Conservation (phyloP, 371 early-diverging fungal species). For the Rhizopus delemar region DNA sequence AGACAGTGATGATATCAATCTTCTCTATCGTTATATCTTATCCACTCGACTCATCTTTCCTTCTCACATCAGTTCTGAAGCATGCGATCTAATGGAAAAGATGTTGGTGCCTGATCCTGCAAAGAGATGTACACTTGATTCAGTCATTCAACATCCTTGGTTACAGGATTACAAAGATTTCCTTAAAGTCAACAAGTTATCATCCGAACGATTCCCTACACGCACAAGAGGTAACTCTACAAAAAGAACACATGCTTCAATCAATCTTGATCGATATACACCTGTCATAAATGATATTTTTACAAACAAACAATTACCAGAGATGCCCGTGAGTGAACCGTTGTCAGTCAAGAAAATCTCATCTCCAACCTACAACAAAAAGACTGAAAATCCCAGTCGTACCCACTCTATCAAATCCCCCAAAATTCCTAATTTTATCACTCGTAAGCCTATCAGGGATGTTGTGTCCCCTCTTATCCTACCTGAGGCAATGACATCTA, state of each 20-base stretch:
- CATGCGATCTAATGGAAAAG: slow-evolving; percentile 60
- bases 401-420: slow-evolving; percentile 4
- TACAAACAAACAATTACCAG: neutral
- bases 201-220: too few species aligned
- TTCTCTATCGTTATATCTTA: slow-evolving; percentile 66
- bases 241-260: neutral
- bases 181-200: slow-evolving; percentile 22
- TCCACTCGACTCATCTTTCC: slow-evolving; percentile 62
- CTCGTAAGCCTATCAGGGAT: slow-evolving; percentile 19
- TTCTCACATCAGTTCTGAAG: slow-evolving; percentile 48
- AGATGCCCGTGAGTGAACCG: too few species aligned
- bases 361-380: slow-evolving; percentile 14
- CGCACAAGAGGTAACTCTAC: too few species aligned
- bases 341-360: too few species aligned
- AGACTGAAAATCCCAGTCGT: slow-evolving; percentile 25
- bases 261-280: neutral
- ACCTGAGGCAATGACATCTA: neutral
- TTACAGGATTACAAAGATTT: slow-evolving; percentile 59
- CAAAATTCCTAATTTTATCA: slow-evolving; percentile 18
- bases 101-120: slow-evolving; percentile 66
- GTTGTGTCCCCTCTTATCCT: slow-evolving; percentile 2
- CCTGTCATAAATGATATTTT: slow-evolving; percentile 23
- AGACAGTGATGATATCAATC: slow-evolving; percentile 68
- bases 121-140: slow-evolving; percentile 60
- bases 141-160: slow-evolving; percentile 71